Evolutionary conservation across 164 flowering plant genomes (phyloP), one percentile per base, ranked within the genome.

Genomic region (Litsea cubeba): DNA sequence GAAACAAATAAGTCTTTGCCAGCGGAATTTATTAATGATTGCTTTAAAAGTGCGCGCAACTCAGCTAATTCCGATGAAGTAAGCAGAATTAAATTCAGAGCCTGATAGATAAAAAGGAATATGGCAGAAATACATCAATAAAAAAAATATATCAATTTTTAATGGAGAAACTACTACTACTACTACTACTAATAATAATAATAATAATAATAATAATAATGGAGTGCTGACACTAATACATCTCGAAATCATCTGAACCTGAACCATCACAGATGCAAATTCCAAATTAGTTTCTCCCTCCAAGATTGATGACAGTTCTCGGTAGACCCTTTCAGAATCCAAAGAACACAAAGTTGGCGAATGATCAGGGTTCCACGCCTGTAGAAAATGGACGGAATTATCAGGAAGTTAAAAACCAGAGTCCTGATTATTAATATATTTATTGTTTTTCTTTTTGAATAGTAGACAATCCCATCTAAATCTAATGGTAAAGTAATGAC

Each of bases 341-440:
- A 95, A 84, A 90, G 96, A 25, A 95, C 93, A 88, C 99, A 95
- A 18, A 95, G 91, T 50, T 90, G 85, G 32, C 97, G 95, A 67
- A 95, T 85, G 65, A 95, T 93, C 85, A 95, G 79, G 77, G 98
- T 96, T 81, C 99, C 99, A 62, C 99, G 93, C 84, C 99, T 95
- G 81, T 60, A 76, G 46, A 62, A 75, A 54, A 74, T 58, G 66
- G 65, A 8, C 11, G 49, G 51, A 74, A 18, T 62, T 32, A 20
- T 54, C 5, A 24, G 32, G 22, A 22, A 23, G 28, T 12, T 63
- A 25, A 60, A 60, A 23, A 20, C 22, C 63, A 60, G 8, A 20
- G 23, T 60, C 24, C n/a, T 60, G 23, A 60, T 5, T 23, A 60
- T 60, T 40, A 7, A 40, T 7, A 7, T 40, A 40, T 40, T 40